Evolutionary conservation across 768 basidiomycete genomes (phyloP).

Genomic region (Tulasnella calospora): DNA sequence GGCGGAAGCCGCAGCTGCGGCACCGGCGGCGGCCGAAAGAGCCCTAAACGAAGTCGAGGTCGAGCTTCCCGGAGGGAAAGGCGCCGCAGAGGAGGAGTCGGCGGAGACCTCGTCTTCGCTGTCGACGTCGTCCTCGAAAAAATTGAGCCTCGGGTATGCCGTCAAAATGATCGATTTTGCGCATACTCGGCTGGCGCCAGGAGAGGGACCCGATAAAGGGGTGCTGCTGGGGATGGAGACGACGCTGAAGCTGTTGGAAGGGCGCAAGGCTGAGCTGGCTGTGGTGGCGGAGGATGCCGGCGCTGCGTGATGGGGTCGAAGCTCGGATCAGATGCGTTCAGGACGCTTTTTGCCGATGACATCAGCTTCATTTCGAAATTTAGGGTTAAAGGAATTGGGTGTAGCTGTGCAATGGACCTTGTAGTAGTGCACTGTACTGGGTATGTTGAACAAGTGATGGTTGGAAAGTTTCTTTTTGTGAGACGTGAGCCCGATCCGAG

Average conservation of each 20-base stretch:
- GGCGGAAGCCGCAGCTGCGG: conserved; percentile 18
- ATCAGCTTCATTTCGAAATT: neutral
- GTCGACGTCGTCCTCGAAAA: conserved; percentile 29
- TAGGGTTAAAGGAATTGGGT: too few relatives aligned
- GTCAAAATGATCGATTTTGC: conserved; percentile 93
- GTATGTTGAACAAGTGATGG: too few relatives aligned
- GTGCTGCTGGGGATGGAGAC: conserved; percentile 71
- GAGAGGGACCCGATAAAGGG: conserved; percentile 72
- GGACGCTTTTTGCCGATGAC: neutral
- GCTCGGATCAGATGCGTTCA: neutral
- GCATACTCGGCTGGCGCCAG: conserved; percentile 65
- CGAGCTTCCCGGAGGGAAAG: conserved; percentile 32
- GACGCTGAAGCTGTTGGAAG: conserved; percentile 55
- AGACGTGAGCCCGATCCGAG: too few relatives aligned
- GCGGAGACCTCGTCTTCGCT: conserved; percentile 32
- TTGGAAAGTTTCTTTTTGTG: too few relatives aligned
- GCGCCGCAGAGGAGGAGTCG: conserved; percentile 40
- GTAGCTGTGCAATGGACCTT: too few relatives aligned
- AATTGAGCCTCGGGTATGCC: conserved; percentile 38
- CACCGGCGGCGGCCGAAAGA: neutral
- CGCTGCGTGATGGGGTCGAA: neutral
- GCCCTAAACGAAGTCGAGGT: conserved; percentile 23
- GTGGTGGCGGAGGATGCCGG: neutral
- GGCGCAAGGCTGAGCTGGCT: conserved; percentile 47
- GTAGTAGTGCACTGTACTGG: too few relatives aligned